Base-by-base conservation (phyloP, 108 stramenopile genomes). In the Fragilariopsis cylindrus region DNA sequence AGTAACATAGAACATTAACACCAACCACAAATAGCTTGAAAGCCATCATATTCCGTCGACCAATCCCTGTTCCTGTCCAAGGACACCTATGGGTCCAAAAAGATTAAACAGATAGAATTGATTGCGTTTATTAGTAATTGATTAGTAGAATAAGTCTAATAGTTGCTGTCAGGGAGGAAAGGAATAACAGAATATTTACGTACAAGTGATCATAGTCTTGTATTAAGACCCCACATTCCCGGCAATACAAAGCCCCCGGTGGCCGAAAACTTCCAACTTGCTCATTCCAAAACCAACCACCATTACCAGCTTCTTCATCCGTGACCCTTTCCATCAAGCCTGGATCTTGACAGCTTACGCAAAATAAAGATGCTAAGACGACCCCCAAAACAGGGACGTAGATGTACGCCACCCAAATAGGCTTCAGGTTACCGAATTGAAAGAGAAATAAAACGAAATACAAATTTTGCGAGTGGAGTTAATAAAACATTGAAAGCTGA, bases 211-310 rank as follows among this genome's bases (percentile, higher is more conserved):
- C 92, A 83, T 89, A 93, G 65, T 92, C 91, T 80, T 90, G 79
- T 53, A 94, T 88, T 55, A 92, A 62, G 42, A 87, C 88, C 60
- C 89, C 84, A 71, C 90, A 89, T 74, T 92, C 89, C 71, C 90
- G 75, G 43, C 93, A 96, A 73, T 94, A 96, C 71, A 96, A 79
- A 42, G 93, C 93, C 55, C 92, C 93, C 12, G 89, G 87, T 4
- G 96, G 96, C 45, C 96, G 85, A 86, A 89, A 96, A 45, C 90
- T 92, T 57, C 92, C 90, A 12, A 92, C 92, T 82, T 94, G 92
- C 70, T 96, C 96, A 71, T 94, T 96, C 92, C 92, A 96, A 67
- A 92, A 90, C 93, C 93, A 96, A 7, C 90, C 92, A 50, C 90
- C 90, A 73, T 89, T 76, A 2, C 88, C 87, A 57, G 88, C 89